These are phyloP conservation scores for Candida xiaguanensis DNA, from an alignment of 805 yeast species.

Conservation along the genomic window DNA sequence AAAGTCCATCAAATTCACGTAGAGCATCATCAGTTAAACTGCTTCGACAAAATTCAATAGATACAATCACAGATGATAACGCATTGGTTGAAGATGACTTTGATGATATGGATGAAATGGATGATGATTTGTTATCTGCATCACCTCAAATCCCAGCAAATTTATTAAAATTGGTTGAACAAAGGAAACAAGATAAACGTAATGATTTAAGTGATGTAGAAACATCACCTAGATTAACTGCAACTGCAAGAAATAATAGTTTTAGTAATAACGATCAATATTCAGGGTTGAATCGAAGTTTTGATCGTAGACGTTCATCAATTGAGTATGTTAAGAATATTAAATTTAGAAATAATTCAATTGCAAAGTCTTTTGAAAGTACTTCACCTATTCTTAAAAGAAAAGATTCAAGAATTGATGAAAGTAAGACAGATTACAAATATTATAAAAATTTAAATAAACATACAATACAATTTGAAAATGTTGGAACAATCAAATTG, in stretches of 20 bases:
- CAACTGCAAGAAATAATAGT: constrained; percentile 19
- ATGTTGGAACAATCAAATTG: constrained; percentile 39
- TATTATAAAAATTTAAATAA: constrained; percentile 42
- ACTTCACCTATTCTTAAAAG: constrained; percentile 6
- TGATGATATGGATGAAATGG: constrained; percentile 40
- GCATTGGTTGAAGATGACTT: constrained; percentile 16
- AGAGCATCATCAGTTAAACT: constrained; percentile 2
- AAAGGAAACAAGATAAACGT: constrained; percentile 33
- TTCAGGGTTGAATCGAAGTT: constrained; percentile 15
- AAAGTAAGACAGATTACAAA: constrained; percentile 22
- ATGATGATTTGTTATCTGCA: constrained; percentile 47
- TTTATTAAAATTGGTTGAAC: constrained; percentile 52
- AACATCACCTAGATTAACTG: constrained; percentile 2
- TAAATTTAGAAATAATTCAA: constrained; percentile 14
- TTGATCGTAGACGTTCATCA: constrained; percentile 19
- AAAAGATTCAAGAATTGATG: constrained; percentile 9
- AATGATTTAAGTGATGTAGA: constrained; percentile 18
- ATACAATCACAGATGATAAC: constrained; percentile 1
- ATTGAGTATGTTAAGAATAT: constrained; percentile 10
- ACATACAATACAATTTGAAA: constrained; percentile 26
- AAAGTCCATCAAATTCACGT: background rate
- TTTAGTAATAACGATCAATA: constrained; percentile 16
- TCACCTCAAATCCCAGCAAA: constrained; percentile 71
- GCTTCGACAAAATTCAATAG: constrained; percentile 5
- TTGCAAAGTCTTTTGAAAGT: constrained; percentile 6